Evolutionary conservation across 192 early-diverging fungal species (phyloP).

Genomic region (Chytriomyces confervae): DNA sequence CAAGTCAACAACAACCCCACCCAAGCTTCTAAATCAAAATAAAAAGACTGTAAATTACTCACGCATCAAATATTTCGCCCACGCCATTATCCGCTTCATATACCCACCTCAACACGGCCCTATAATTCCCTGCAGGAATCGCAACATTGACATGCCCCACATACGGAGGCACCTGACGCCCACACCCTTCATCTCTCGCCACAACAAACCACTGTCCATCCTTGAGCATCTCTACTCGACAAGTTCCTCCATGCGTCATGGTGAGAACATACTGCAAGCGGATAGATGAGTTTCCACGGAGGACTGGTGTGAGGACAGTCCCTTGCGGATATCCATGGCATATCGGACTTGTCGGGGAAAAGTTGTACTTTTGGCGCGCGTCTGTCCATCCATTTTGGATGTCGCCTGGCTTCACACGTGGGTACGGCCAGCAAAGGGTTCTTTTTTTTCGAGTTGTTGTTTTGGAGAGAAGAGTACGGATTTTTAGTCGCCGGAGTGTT

Average conservation of each 20-base stretch:
- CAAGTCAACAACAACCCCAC: background rate
- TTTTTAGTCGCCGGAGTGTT: too few relatives aligned
- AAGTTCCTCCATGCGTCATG: conserved; percentile 8
- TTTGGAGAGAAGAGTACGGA: too few relatives aligned
- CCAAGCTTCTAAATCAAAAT: background rate
- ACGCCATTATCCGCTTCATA: conserved; percentile 8
- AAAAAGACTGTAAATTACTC: too few relatives aligned
- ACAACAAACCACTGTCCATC: background rate
- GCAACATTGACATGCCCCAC: background rate
- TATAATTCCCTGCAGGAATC: conserved; percentile 6
- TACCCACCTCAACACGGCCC: conserved; percentile 5
- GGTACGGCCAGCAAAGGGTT: conserved; percentile 10
- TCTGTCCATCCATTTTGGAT: conserved; percentile 15
- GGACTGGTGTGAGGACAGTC: background rate
- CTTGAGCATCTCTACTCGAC: background rate
- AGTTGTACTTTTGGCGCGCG: background rate
- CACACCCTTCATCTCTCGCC: background rate
- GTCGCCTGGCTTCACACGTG: conserved; percentile 10
- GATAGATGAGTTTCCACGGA: background rate
- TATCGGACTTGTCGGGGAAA: background rate
- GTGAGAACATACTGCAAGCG: conserved; percentile 9
- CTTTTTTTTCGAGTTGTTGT: background rate
- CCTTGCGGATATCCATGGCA: conserved; percentile 6
- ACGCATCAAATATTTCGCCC: conserved; percentile 21
- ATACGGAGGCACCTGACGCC: background rate